Conservation (phyloP, 2,329 filamentous ascomycete species). For the Aspergillus oerlinghausenensis region DNA sequence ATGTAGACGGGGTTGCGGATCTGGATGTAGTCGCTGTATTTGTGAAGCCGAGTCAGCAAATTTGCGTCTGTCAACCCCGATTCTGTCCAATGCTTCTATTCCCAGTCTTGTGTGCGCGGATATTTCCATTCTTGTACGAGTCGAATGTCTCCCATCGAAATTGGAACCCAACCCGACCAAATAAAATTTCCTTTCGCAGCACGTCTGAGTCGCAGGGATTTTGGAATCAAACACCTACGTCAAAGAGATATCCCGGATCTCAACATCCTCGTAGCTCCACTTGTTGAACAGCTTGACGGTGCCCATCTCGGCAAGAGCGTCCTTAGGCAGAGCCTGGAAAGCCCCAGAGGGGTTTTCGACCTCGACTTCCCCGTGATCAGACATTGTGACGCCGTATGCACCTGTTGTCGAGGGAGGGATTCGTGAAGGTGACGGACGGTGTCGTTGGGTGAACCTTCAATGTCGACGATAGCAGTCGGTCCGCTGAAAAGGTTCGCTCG, state of each 20-base stretch:
- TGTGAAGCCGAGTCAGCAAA: slow-evolving; percentile 27
- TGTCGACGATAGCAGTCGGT: slow-evolving; percentile 32
- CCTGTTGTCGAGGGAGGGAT: slow-evolving; percentile 36
- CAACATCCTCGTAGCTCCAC: slow-evolving; percentile 97
- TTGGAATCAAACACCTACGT: slow-evolving; percentile 65
- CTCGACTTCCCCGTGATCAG: slow-evolving; percentile 92
- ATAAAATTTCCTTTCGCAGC: slow-evolving; percentile 12
- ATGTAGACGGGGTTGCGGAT: slow-evolving; percentile 99
- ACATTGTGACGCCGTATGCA: slow-evolving; percentile 63
- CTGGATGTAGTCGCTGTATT: slow-evolving; percentile 93
- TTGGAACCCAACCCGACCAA: slow-evolving; percentile 2
- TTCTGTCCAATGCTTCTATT: background rate
- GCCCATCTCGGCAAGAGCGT: slow-evolving; percentile 83
- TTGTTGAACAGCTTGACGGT: slow-evolving; percentile 97
- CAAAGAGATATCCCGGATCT: slow-evolving; percentile 99
- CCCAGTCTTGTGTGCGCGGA: slow-evolving; percentile 4
- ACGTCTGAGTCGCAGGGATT: slow-evolving; percentile 23
- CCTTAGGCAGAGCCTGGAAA: slow-evolving; percentile 84
- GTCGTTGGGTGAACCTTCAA: slow-evolving; percentile 36
- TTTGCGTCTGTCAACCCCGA: slow-evolving; percentile 9
- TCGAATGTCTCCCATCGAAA: background rate
- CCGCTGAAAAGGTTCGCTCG: slow-evolving; percentile 32
- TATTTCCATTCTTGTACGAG: background rate
- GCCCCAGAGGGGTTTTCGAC: slow-evolving; percentile 68
- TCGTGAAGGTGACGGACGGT: slow-evolving; percentile 36